Evolutionary conservation across 495 filamentous ascomycete species (phyloP).

Genomic region (Trichoderma virens): DNA sequence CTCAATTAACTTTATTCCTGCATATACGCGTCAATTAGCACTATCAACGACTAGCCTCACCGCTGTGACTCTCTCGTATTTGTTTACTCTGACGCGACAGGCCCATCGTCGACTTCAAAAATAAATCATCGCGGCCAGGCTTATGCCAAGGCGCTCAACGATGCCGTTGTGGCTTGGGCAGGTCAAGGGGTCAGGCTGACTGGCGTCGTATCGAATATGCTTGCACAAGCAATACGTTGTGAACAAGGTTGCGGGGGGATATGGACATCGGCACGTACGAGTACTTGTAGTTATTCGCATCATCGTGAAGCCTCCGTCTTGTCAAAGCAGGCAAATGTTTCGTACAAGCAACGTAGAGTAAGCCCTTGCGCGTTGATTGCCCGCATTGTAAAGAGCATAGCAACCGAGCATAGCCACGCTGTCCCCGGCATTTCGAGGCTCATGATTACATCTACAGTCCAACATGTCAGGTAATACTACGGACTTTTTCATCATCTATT

Average conservation of each 20-base stretch:
- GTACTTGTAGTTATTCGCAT: too few relatives aligned
- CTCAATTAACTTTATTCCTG: too few relatives aligned
- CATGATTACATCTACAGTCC: too few relatives aligned
- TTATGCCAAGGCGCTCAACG: neutral
- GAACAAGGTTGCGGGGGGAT: neutral
- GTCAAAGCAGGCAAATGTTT: too few relatives aligned
- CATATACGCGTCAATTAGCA: neutral
- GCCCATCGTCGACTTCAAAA: neutral
- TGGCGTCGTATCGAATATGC: neutral
- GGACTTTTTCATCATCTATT: too few relatives aligned
- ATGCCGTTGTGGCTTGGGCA: slow-evolving; percentile 4
- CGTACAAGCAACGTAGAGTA: too few relatives aligned
- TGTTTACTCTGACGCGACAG: slow-evolving; percentile 1
- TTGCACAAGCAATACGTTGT: neutral
- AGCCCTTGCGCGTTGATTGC: too few relatives aligned
- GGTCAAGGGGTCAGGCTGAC: neutral
- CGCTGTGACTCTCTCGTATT: neutral
- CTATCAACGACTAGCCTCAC: neutral
- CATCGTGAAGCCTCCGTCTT: too few relatives aligned
- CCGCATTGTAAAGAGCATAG: too few relatives aligned
- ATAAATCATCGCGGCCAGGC: neutral
- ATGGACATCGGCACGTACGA: too few relatives aligned
- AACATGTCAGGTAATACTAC: too few relatives aligned
- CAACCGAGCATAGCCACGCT: neutral
- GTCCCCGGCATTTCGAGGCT: too few relatives aligned